phyloP scores from a whole-genome alignment of 2,329 filamentous ascomycete genomes.

The Colletotrichum phormii region DNA sequence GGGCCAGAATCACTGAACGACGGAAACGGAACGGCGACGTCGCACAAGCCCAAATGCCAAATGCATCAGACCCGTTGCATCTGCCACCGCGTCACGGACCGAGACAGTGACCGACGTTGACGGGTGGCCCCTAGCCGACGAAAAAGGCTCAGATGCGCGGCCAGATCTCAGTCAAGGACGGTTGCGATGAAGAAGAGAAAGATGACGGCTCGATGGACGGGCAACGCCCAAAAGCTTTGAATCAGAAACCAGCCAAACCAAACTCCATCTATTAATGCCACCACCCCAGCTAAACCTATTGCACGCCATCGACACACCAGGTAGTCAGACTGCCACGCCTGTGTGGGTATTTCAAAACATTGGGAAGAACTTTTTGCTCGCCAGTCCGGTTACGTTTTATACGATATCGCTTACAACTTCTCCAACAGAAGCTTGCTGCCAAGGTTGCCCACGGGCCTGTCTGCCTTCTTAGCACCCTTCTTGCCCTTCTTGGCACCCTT shows the following conservation, averaged over 20 bases:
- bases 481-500: conserved; percentile 56
- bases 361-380: conserved; percentile 29
- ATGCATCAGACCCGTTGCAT: conserved; percentile 16
- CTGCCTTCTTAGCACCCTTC: conserved; percentile 55
- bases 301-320: conserved; percentile 25
- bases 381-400: conserved; percentile 22
- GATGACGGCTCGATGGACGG: background rate
- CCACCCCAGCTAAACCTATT: conserved; percentile 20
- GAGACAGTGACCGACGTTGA: conserved; percentile 9
- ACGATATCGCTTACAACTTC: conserved; percentile 55
- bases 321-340: conserved; percentile 12
- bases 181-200: background rate
- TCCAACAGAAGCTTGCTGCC: conserved; percentile 71
- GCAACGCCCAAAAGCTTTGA: background rate
- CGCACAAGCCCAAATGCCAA: conserved; percentile 5
- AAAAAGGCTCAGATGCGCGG: background rate
- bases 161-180: conserved; percentile 1
- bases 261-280: conserved; percentile 25
- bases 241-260: conserved; percentile 11
- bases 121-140: background rate
- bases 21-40: conserved; percentile 24
- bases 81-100: conserved; percentile 17
- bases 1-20: background rate
- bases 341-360: conserved; percentile 32
- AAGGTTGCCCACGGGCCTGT: conserved; percentile 66